phyloP scores from a whole-genome alignment of 1,284 basidiomycete genomes.

The Peniophora sp. region DNA sequence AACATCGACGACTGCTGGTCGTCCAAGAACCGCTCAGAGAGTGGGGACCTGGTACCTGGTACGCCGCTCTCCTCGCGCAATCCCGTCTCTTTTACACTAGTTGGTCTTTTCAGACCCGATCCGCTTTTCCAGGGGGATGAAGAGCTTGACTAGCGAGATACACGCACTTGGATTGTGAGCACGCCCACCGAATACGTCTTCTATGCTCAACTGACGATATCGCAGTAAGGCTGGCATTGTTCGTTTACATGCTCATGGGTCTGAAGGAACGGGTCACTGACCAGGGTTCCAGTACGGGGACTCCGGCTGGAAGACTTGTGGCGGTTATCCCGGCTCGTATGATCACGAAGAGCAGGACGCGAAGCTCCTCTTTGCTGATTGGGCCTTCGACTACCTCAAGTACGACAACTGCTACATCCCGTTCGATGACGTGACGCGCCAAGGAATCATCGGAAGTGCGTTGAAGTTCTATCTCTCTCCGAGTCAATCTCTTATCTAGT shows the following conservation, averaged over 20 bases:
- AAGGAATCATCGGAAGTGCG: conserved; percentile 43
- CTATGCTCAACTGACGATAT: conserved; percentile 1
- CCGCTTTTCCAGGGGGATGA: conserved; percentile 37
- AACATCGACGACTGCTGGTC: conserved; percentile 35
- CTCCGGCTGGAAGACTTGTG: conserved; percentile 46
- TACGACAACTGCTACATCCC: conserved; percentile 48
- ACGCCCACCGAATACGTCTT: not conserved
- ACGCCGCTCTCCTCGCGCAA: conserved; percentile 1
- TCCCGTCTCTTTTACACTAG: not conserved
- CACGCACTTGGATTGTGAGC: conserved; percentile 40
- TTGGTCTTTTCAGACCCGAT: conserved; percentile 15
- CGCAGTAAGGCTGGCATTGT: conserved; percentile 26
- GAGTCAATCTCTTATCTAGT: not conserved
- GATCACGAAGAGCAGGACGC: conserved; percentile 38
- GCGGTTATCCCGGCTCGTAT: conserved; percentile 43
- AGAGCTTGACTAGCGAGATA: conserved; percentile 33
- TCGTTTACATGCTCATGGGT: conserved; percentile 6
- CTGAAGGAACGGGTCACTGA: not conserved
- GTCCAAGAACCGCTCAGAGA: conserved; percentile 24
- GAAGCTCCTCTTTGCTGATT: conserved; percentile 36
- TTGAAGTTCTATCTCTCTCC: conserved; percentile 3
- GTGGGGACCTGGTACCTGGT: conserved; percentile 27
- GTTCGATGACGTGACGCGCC: conserved; percentile 34
- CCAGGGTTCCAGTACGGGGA: conserved; percentile 33
- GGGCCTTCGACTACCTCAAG: conserved; percentile 50